Base-by-base conservation (phyloP, 768 basidiomycete species). In the Hemileccinum rubropunctum region DNA sequence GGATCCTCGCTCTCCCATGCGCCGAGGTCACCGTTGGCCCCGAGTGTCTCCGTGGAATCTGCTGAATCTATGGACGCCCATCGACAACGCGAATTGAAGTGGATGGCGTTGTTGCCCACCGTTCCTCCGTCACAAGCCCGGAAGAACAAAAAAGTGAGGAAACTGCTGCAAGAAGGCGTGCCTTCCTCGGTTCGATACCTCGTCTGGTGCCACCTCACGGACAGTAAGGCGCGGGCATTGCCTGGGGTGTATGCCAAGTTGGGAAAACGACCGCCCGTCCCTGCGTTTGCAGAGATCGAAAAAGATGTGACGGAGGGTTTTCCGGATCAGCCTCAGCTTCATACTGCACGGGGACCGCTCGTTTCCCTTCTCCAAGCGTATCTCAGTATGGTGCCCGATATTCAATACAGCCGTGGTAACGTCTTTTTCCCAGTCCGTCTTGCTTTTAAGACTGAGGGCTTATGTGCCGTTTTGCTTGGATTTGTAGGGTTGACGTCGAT, bases 381-480 rank as follows among this genome's bases (percentile, higher is more conserved):
- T 66, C 65, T 92, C 38, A 80, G 77, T 15, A 91, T 93, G 91
- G 91, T 92, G 0, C 90, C 90, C 0, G 90, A 93, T 60, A 75
- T 90, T 17, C 78, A 76, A 43, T 93, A 92, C 59, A 71, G 69
- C 13, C 73, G 67, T 35, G 88, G 89, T 88, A 52, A 32, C 68
- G 68, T 42, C 27, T 30, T 14, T 30, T 12, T 9, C 28, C 4
- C 23, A 3, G 7, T 53, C 2, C 3, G 15, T 4, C 28, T 46
- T 41, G n/a, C 32, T 28, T 34, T 40, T 42, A 51, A 2, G 58
- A 37, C 42, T 6, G 2, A 4, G 18, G 39, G 42, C 54, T 53
- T 6, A 46, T 5, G 6, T 36, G 14, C n/a, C n/a, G 23, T 23
- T 23, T 23, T 23, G 23, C 27, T 15, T 11, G 5, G 18, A 5